A percentile compares a stretch with the other conserved stretches of the same genome.
Conservation (phyloP, 2,329 filamentous ascomycete species). For the Aspergillus intermedius region DNA sequence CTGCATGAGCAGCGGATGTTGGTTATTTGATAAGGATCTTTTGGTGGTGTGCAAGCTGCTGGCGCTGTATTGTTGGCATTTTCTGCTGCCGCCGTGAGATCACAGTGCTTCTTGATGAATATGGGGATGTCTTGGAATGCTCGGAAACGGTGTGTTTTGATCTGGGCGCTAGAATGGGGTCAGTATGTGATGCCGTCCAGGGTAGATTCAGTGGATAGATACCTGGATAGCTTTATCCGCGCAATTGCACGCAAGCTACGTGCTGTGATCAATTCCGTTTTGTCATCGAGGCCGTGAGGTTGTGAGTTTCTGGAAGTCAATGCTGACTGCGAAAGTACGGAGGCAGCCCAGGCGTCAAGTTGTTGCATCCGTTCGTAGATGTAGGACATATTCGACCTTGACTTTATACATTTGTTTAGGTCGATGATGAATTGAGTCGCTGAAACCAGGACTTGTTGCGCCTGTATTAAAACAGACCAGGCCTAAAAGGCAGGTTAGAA, state of each 20-base stretch:
- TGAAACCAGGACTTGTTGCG: conserved; percentile 37
- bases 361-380: conserved; percentile 39
- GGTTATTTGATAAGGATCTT: conserved; percentile 16
- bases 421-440: conserved; percentile 38
- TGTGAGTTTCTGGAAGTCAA: conserved; percentile 10
- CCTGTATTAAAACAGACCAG: conserved; percentile 38
- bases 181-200: neutral
- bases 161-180: conserved; percentile 32
- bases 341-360: conserved; percentile 35
- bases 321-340: conserved; percentile 29
- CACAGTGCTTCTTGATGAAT: conserved; percentile 42
- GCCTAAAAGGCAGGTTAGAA: conserved; percentile 24
- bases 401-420: conserved; percentile 32
- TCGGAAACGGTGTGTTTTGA: conserved; percentile 42
- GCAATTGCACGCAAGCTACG: conserved; percentile 36
- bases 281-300: conserved; percentile 19
- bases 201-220: neutral
- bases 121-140: conserved; percentile 42
- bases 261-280: conserved; percentile 32
- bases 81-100: conserved; percentile 30
- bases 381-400: conserved; percentile 29
- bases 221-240: conserved; percentile 41
- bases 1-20: conserved; percentile 28
- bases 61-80: conserved; percentile 11
- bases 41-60: conserved; percentile 9